phyloP scores from a whole-genome alignment of 2,329 filamentous ascomycete species.

The Alternaria ventricosa region DNA sequence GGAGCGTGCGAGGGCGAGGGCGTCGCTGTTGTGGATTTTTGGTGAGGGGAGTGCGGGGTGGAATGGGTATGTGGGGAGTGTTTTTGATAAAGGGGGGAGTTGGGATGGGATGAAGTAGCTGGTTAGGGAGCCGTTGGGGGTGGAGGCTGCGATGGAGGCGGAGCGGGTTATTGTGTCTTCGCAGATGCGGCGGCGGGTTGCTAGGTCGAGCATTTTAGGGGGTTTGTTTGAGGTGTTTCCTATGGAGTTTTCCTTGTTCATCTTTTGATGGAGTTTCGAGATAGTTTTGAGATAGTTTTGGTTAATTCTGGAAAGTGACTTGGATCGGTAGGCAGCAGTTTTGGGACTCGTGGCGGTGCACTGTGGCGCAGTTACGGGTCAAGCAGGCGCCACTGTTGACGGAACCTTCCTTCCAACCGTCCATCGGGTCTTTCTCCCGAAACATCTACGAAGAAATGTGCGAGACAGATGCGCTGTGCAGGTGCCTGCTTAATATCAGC shows the following conservation, averaged over 20 bases:
- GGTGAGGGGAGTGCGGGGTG: neutral
- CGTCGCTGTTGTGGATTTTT: constrained; percentile 24
- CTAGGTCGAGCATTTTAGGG: constrained; percentile 22
- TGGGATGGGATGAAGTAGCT: constrained; percentile 26
- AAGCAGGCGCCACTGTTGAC: neutral
- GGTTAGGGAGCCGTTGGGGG: constrained; percentile 17
- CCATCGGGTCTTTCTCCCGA: neutral
- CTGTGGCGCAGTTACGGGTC: neutral
- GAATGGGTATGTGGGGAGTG: neutral
- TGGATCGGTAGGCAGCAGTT: neutral
- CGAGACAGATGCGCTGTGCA: neutral
- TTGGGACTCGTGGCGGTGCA: neutral
- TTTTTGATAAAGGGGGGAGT: constrained; percentile 16
- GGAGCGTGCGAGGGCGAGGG: constrained; percentile 24
- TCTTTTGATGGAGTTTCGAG: too few species aligned
- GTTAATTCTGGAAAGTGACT: accelerated
- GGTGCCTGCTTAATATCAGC: neutral
- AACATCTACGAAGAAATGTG: neutral
- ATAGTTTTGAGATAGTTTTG: neutral
- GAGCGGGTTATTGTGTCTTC: constrained; percentile 28
- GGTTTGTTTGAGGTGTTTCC: neutral
- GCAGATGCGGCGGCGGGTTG: constrained; percentile 25
- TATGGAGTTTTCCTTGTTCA: too few species aligned
- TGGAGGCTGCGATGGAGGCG: constrained; percentile 13
- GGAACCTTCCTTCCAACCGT: neutral